Evolutionary conservation across 2,329 filamentous ascomycete species (phyloP).

Genomic region (Botrytis hyacinthi): DNA sequence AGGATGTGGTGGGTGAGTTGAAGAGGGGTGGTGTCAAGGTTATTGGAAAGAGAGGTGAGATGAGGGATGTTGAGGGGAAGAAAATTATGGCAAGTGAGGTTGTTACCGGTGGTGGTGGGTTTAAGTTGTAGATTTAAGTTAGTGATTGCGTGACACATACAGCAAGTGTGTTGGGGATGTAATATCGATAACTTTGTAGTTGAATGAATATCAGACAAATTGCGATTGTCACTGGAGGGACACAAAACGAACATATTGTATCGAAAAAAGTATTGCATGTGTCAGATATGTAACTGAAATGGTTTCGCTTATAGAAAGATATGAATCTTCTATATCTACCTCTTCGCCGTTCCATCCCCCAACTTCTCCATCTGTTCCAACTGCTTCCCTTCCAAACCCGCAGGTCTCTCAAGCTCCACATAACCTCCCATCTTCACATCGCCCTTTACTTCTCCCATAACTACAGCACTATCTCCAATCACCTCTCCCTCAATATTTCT

Average conservation of each 20-base stretch:
- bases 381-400: slow-evolving; percentile 40
- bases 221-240: not conserved
- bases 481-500: not conserved
- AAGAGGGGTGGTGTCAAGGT: slow-evolving; percentile 88
- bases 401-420: slow-evolving; percentile 46
- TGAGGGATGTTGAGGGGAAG: slow-evolving; percentile 80
- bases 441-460: slow-evolving; percentile 24
- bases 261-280: not conserved
- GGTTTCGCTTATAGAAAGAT: not conserved
- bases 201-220: slow-evolving; percentile 3
- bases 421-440: slow-evolving; percentile 45
- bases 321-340: not conserved
- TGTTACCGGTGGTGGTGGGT: slow-evolving; percentile 53
- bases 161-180: not conserved
- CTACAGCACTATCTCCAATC: slow-evolving; percentile 20
- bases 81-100: slow-evolving; percentile 57
- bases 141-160: not conserved
- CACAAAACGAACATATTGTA: not conserved
- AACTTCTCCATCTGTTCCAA: slow-evolving; percentile 25
- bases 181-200: not conserved
- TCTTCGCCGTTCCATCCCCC: not conserved
- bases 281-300: not conserved
- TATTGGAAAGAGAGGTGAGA: slow-evolving; percentile 84
- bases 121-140: slow-evolving; percentile 54
- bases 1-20: slow-evolving; percentile 52